These are phyloP conservation scores for Vararia minispora DNA, from an alignment of 768 basidiomycete species.

Conservation along the genomic window DNA sequence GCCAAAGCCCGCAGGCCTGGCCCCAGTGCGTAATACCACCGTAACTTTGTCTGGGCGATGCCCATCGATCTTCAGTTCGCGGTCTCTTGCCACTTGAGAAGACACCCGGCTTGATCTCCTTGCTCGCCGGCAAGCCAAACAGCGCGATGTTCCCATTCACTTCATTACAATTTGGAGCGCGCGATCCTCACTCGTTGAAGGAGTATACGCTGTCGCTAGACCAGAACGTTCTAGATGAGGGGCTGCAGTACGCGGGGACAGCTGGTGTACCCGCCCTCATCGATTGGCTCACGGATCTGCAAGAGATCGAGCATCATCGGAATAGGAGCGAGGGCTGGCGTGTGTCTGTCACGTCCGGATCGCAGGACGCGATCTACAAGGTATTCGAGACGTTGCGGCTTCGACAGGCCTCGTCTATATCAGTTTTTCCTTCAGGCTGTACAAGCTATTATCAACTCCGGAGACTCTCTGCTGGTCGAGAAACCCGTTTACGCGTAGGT, in stretches of 20 bases:
- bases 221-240: slow-evolving; percentile 47
- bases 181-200: slow-evolving; percentile 26
- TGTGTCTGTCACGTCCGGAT: slow-evolving; percentile 69
- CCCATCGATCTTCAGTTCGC: slow-evolving; percentile 38
- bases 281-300: slow-evolving; percentile 63
- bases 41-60: neutral
- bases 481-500: slow-evolving; percentile 68
- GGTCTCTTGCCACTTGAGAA: slow-evolving; percentile 71
- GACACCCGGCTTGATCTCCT: slow-evolving; percentile 64
- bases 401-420: no score
- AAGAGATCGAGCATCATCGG: slow-evolving; percentile 59
- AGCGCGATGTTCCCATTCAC: slow-evolving; percentile 85
- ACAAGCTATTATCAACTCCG: slow-evolving; percentile 58
- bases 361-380: slow-evolving; percentile 86
- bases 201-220: slow-evolving; percentile 43
- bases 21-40: slow-evolving; percentile 35
- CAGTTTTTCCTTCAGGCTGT: slow-evolving; percentile 69
- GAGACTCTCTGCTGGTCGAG: slow-evolving; percentile 76
- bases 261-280: slow-evolving; percentile 52
- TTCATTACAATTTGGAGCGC: slow-evolving; percentile 55
- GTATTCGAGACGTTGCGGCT: no score
- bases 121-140: slow-evolving; percentile 91
- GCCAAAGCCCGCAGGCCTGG: slow-evolving; percentile 56
- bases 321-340: slow-evolving; percentile 53
- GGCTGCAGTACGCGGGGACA: slow-evolving; percentile 72